These are phyloP conservation scores for Zoysia japonica DNA, from an alignment of 176 grass and related monocot genomes.

Conservation along the genomic window DNA sequence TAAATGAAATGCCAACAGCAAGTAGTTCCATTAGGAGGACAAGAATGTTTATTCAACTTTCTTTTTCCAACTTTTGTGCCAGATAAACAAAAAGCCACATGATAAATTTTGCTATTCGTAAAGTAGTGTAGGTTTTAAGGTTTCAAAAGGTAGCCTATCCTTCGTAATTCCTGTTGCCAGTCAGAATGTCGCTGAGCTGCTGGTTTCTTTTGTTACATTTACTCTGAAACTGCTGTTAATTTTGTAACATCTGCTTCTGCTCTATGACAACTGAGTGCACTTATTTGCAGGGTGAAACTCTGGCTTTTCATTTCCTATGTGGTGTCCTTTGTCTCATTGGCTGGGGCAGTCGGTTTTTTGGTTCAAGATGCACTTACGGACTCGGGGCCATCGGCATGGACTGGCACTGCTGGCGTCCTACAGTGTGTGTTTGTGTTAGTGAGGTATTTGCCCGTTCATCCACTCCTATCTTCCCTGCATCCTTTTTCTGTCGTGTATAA, in stretches of 20 bases:
- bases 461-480: not conserved
- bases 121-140: not conserved
- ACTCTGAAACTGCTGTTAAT: not conserved
- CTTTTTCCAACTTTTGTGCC: not conserved
- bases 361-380: conserved; percentile 74
- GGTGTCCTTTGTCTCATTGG: conserved; percentile 83
- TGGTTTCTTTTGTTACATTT: not conserved
- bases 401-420: conserved; percentile 69
- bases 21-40: not conserved
- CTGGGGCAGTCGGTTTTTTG: conserved; percentile 63
- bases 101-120: not conserved
- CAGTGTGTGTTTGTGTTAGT: conserved; percentile 77
- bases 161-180: not conserved
- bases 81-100: conserved; percentile 1
- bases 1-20: not conserved
- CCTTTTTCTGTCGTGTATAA: not conserved
- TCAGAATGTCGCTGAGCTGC: not conserved
- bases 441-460: conserved; percentile 50
- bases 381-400: conserved; percentile 73
- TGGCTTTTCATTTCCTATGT: conserved; percentile 90
- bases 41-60: not conserved
- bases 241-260: not conserved
- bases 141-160: not conserved
- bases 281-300: conserved; percentile 74
- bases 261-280: not conserved